Evolutionary conservation across 495 filamentous ascomycete species (phyloP).

Genomic region (Xeromyces bisporus): DNA sequence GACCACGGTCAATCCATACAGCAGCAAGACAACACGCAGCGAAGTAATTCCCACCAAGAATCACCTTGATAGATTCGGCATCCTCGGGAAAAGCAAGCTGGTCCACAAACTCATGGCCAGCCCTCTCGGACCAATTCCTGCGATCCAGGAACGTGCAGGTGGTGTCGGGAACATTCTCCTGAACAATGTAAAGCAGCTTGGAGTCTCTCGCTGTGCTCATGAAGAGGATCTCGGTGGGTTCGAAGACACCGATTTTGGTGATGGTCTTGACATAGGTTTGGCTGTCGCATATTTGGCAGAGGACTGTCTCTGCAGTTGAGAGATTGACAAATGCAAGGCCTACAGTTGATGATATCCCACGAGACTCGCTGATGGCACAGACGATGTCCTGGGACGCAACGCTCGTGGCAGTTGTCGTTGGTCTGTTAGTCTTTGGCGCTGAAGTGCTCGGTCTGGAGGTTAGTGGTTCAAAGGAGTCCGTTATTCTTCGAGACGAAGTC

Average conservation of each 20-base stretch:
- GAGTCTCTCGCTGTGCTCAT: constrained; percentile 55
- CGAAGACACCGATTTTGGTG: constrained; percentile 64
- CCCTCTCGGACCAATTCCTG: constrained; percentile 73
- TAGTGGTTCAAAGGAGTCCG: constrained; percentile 11
- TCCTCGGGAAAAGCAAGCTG: constrained; percentile 61
- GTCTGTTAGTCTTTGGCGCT: constrained; percentile 30
- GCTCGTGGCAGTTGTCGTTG: constrained; percentile 48
- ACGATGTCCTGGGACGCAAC: constrained; percentile 59
- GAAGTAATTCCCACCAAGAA: constrained; percentile 73
- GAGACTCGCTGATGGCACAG: constrained; percentile 82
- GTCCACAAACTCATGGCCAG: constrained; percentile 63
- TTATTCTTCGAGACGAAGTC: constrained; percentile 8
- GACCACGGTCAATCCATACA: constrained; percentile 44
- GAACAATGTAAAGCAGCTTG: constrained; percentile 59
- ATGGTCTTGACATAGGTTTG: constrained; percentile 74
- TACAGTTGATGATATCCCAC: constrained; percentile 69
- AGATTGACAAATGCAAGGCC: constrained; percentile 82
- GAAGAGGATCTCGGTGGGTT: constrained; percentile 60
- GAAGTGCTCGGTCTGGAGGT: constrained; percentile 19
- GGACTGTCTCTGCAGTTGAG: constrained; percentile 60
- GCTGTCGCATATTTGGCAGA: constrained; percentile 82
- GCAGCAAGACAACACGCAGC: constrained; percentile 80
- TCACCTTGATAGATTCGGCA: constrained; percentile 58
- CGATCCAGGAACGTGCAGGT: constrained; percentile 54
- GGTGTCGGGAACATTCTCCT: constrained; percentile 41